Percentiles rank a stretch among this genome's conserved stretches.
Conservation (phyloP, 2,329 filamentous ascomycete genomes). For the Talaromyces amestolkiae region DNA sequence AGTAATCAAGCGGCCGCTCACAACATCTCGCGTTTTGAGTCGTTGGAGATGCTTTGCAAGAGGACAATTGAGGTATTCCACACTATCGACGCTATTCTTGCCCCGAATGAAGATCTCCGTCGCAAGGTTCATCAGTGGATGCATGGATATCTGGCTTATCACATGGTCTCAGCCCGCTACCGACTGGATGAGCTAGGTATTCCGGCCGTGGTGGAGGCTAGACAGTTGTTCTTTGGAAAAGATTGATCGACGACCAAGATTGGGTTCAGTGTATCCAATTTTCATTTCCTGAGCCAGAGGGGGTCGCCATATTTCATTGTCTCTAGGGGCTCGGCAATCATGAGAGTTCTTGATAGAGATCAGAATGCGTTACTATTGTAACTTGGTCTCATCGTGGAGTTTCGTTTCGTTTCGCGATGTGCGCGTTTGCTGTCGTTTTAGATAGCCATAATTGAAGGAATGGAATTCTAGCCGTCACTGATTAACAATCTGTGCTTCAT, state of each 20-base stretch:
- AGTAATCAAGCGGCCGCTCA: background rate
- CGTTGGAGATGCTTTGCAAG: background rate
- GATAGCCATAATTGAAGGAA: too few relatives aligned
- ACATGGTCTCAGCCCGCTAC: slow-evolving; percentile 11
- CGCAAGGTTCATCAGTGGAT: slow-evolving; percentile 2
- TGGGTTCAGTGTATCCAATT: background rate
- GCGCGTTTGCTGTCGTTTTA: too few relatives aligned
- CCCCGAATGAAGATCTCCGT: background rate
- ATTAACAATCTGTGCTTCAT: too few relatives aligned
- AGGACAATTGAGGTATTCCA: background rate
- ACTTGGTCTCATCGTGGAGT: too few relatives aligned
- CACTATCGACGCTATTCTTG: slow-evolving; percentile 1
- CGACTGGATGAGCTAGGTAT: slow-evolving; percentile 11
- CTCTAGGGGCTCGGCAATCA: too few relatives aligned
- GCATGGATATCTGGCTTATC: slow-evolving; percentile 4
- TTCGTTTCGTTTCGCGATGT: too few relatives aligned
- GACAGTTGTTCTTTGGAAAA: background rate
- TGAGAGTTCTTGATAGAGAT: too few relatives aligned
- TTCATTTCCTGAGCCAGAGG: too few relatives aligned
- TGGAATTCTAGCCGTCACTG: too few relatives aligned
- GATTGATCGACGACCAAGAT: background rate
- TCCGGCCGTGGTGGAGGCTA: background rate
- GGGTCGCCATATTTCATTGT: too few relatives aligned
- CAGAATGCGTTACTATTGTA: too few relatives aligned
- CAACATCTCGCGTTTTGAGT: background rate